phyloP scores from a whole-genome alignment of 2,329 filamentous ascomycete species.

The Aspergillus fumigatus region DNA sequence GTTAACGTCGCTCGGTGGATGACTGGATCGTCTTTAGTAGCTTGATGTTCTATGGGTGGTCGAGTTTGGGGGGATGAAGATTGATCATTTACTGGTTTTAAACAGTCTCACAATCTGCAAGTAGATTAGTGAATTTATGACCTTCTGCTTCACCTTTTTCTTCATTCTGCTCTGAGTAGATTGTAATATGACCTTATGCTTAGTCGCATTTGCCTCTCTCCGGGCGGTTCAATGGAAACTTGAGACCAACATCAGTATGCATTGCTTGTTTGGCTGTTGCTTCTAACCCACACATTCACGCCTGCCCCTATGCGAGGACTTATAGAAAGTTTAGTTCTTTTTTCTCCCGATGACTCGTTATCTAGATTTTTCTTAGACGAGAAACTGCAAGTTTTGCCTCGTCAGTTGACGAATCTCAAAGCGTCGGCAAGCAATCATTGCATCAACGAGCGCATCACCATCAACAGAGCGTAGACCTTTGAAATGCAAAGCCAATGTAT shows the following conservation, averaged over 20 bases:
- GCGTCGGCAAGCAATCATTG: not conserved
- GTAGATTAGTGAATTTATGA: not conserved
- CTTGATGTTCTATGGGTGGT: not conserved
- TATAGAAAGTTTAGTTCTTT: not conserved
- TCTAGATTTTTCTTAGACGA: no score
- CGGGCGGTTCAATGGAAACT: not conserved
- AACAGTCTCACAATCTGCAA: not conserved
- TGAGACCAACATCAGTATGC: not conserved
- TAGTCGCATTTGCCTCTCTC: not conserved
- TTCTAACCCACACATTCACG: not conserved
- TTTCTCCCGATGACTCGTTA: no score
- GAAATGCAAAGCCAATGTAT: not conserved
- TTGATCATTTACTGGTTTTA: not conserved
- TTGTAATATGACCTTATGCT: not conserved
- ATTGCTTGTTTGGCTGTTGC: not conserved
- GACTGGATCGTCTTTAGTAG: not conserved
- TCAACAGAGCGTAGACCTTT: not conserved
- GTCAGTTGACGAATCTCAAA: no score
- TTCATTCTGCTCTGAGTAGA: conserved; percentile 6
- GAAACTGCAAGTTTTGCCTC: not conserved
- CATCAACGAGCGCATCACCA: not conserved
- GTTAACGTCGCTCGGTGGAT: not conserved
- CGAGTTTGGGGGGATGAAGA: not conserved
- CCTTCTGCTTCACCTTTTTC: conserved; percentile 1
- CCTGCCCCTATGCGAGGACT: not conserved